Conservation (phyloP, 805 yeast species). For the Ogataea pini region DNA sequence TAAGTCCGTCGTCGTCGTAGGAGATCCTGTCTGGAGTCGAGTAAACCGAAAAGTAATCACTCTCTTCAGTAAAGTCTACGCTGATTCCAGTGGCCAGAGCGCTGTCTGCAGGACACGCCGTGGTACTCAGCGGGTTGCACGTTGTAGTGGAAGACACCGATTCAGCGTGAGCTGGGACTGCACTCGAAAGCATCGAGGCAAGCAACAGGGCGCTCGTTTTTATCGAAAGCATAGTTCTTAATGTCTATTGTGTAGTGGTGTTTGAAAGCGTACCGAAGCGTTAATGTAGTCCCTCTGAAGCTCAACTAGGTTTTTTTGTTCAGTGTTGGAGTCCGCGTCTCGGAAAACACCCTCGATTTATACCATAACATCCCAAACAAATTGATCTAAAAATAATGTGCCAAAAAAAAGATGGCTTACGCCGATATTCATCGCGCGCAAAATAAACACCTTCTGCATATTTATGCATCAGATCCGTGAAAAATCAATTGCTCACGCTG, state of each 20-base stretch:
- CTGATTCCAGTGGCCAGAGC: conserved; percentile 62
- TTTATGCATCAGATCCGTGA: neutral
- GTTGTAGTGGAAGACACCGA: conserved; percentile 21
- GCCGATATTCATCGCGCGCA: neutral
- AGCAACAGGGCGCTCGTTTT: conserved; percentile 4
- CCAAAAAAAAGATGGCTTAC: conserved; percentile 5
- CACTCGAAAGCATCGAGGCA: conserved; percentile 4
- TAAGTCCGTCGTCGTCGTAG: conserved; percentile 57
- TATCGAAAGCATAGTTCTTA: conserved; percentile 1
- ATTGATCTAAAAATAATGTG: neutral
- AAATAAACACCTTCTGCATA: neutral
- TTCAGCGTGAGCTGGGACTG: conserved; percentile 12
- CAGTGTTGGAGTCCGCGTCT: neutral
- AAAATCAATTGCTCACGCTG: neutral
- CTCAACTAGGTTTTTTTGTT: neutral
- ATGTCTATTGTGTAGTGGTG: too few relatives aligned
- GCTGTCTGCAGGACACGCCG: conserved; percentile 42
- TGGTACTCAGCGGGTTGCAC: conserved; percentile 35
- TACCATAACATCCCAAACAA: neutral
- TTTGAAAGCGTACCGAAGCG: too few relatives aligned
- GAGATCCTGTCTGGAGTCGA: conserved; percentile 47
- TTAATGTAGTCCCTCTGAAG: too few relatives aligned
- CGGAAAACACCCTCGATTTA: neutral
- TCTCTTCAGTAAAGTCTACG: conserved; percentile 52
- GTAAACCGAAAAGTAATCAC: conserved; percentile 44